Evolutionary conservation across 345 rosid species (phyloP).

Genomic region (Eucalyptus victrix): DNA sequence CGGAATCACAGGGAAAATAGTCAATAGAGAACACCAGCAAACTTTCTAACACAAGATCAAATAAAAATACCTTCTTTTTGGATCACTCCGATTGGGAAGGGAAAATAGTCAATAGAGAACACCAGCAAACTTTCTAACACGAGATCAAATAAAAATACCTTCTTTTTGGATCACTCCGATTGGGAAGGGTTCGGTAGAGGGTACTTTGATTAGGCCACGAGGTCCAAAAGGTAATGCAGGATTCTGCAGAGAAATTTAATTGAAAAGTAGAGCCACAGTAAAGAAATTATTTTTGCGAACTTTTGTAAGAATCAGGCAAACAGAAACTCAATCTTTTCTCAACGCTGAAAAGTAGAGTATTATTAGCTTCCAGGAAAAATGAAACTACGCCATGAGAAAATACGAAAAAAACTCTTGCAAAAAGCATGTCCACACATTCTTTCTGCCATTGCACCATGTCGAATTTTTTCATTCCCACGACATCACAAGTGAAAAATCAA

Average conservation of each 20-base stretch:
- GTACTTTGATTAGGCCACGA: constrained; percentile 62
- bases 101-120: background rate
- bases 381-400: background rate
- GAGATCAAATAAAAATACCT: constrained; percentile 19
- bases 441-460: background rate
- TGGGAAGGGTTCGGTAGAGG: constrained; percentile 35
- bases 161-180: constrained; percentile 47
- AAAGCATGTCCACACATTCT: background rate
- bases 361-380: background rate
- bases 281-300: background rate
- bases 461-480: background rate
- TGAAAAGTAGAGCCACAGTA: background rate
- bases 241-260: constrained; percentile 28
- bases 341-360: background rate
- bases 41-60: background rate
- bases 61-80: constrained; percentile 37
- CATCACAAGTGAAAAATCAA: background rate
- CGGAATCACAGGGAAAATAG: background rate
- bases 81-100: constrained; percentile 54
- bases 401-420: background rate
- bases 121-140: background rate
- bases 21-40: background rate
- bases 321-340: background rate
- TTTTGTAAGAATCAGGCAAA: background rate
- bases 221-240: constrained; percentile 82